A percentile compares a stretch with the other conserved stretches of the same genome.
phyloP scores from a whole-genome alignment of 805 yeast species.

The Ogataea pilisensis region DNA sequence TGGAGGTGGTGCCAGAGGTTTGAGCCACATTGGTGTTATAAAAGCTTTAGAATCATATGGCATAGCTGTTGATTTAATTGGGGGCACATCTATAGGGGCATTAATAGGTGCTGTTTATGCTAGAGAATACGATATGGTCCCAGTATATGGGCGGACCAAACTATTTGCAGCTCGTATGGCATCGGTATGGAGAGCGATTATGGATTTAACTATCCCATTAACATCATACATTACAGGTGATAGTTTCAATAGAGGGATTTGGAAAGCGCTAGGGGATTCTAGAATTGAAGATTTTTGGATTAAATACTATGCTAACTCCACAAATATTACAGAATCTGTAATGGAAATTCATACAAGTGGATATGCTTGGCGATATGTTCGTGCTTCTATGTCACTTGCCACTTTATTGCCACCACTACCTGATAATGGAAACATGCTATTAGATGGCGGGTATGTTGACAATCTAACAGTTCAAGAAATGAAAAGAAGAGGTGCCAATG shows the following conservation, averaged over 20 bases:
- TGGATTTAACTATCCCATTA: constrained; percentile 88
- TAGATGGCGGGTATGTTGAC: constrained; percentile 96
- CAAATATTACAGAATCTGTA: constrained; percentile 89
- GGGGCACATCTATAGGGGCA: constrained; percentile 96
- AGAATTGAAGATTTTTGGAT: constrained; percentile 97
- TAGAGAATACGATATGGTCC: constrained; percentile 83
- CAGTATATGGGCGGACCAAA: constrained; percentile 86
- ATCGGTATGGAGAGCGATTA: constrained; percentile 76
- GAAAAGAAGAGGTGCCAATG: constrained; percentile 83
- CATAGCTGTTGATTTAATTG: constrained; percentile 88
- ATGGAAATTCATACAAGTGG: constrained; percentile 95
- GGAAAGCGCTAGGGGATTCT: constrained; percentile 91
- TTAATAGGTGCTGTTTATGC: constrained; percentile 96
- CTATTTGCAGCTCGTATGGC: constrained; percentile 79
- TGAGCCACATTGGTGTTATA: constrained; percentile 89
- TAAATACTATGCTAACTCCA: constrained; percentile 81
- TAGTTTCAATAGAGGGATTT: constrained; percentile 94
- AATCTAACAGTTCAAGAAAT: constrained; percentile 89
- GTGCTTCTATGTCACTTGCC: constrained; percentile 96
- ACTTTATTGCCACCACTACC: constrained; percentile 88
- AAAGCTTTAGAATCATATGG: constrained; percentile 88
- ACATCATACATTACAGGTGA: constrained; percentile 96
- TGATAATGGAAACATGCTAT: constrained; percentile 84
- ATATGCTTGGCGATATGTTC: constrained; percentile 89
- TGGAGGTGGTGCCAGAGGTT: constrained; percentile 97